These are phyloP conservation scores for Aspergillus persii DNA, from an alignment of 2,329 filamentous ascomycete genomes.

Conservation along the genomic window DNA sequence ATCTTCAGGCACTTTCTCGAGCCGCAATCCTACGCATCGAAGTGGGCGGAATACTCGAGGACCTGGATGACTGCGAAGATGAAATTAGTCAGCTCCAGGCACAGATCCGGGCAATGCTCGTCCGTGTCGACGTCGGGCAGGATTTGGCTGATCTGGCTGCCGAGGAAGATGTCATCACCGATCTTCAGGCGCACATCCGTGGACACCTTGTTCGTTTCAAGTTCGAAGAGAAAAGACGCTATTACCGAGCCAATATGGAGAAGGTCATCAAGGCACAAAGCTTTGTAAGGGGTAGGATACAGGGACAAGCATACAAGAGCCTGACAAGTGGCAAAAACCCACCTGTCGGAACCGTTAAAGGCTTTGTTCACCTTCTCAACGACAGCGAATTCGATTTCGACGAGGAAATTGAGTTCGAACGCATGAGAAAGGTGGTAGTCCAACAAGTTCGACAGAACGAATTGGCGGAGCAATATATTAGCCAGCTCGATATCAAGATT, in stretches of 20 bases:
- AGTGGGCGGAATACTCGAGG: slow-evolving; percentile 58
- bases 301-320: slow-evolving; percentile 97
- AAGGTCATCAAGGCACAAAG: slow-evolving; percentile 99
- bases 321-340: slow-evolving; percentile 95
- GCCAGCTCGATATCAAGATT: slow-evolving; percentile 98
- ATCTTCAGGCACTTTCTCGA: slow-evolving; percentile 41
- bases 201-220: slow-evolving; percentile 70
- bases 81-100: slow-evolving; percentile 71
- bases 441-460: slow-evolving; percentile 97
- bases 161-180: slow-evolving; percentile 73
- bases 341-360: slow-evolving; percentile 93
- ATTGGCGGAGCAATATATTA: slow-evolving; percentile 94
- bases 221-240: slow-evolving; percentile 82
- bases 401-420: slow-evolving; percentile 95
- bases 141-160: slow-evolving; percentile 75
- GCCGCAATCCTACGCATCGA: slow-evolving; percentile 42
- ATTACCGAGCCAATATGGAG: slow-evolving; percentile 95
- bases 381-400: slow-evolving; percentile 99
- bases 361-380: slow-evolving; percentile 95
- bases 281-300: slow-evolving; percentile 89
- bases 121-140: slow-evolving; percentile 70
- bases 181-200: slow-evolving; percentile 71
- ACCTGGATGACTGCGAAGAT: slow-evolving; percentile 66
- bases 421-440: slow-evolving; percentile 90
- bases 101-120: slow-evolving; percentile 73